phyloP scores from a whole-genome alignment of 2,329 filamentous ascomycete genomes.

The Fusarium guadeloupense region DNA sequence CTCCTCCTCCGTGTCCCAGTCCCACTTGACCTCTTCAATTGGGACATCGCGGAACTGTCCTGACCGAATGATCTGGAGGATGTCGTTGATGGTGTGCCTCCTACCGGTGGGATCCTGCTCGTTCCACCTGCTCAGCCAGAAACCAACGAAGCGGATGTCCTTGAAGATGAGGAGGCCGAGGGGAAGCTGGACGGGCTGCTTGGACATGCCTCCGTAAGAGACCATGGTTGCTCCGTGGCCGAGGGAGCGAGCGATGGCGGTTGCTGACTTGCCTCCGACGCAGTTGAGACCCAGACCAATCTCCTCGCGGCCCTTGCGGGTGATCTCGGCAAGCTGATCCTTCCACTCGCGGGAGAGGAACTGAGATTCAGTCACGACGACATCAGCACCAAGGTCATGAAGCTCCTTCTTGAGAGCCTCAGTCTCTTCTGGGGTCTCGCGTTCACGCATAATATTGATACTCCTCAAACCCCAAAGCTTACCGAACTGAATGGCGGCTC shows the following conservation, averaged over 20 bases:
- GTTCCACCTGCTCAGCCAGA: slow-evolving; percentile 94
- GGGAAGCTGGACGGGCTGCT: slow-evolving; percentile 82
- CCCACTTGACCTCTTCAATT: slow-evolving; percentile 83
- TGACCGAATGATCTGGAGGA: slow-evolving; percentile 76
- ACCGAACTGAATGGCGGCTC: slow-evolving; percentile 89
- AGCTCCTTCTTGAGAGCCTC: slow-evolving; percentile 65
- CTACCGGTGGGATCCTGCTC: slow-evolving; percentile 78
- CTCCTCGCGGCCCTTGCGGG: slow-evolving; percentile 74
- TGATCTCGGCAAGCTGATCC: slow-evolving; percentile 70
- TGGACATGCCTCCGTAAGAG: slow-evolving; percentile 95
- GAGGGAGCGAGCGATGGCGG: slow-evolving; percentile 79
- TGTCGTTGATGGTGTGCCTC: slow-evolving; percentile 82
- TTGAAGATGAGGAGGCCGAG: slow-evolving; percentile 93
- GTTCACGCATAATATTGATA: slow-evolving; percentile 86
- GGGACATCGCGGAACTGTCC: slow-evolving; percentile 87
- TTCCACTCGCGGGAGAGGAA: slow-evolving; percentile 68
- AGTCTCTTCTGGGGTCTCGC: slow-evolving; percentile 71
- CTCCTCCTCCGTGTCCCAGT: slow-evolving; percentile 78
- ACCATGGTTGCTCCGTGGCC: slow-evolving; percentile 77
- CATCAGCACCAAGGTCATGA: slow-evolving; percentile 62
- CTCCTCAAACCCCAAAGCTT: slow-evolving; percentile 87
- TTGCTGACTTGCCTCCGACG: slow-evolving; percentile 87
- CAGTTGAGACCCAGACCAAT: slow-evolving; percentile 89
- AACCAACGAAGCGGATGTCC: slow-evolving; percentile 86
- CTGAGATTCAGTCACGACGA: slow-evolving; percentile 66